phyloP scores from a whole-genome alignment of 2,329 filamentous ascomycete genomes.

The Neofusicoccum kwambonambiense region DNA sequence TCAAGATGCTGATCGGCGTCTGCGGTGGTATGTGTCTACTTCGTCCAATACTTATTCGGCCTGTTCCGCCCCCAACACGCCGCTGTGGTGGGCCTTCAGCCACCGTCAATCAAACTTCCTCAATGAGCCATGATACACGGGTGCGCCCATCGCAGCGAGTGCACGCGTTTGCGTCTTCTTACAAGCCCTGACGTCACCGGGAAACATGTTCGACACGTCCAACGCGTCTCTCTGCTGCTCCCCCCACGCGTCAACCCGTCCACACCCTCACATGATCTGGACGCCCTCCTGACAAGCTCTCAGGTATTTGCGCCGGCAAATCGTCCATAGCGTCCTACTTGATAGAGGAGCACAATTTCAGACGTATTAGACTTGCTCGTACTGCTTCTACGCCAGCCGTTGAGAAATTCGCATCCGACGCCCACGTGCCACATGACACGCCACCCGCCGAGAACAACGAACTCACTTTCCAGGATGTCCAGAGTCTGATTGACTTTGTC shows the following conservation, averaged over 20 bases:
- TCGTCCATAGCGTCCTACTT: constrained; percentile 86
- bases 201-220: not conserved
- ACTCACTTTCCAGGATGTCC: constrained; percentile 50
- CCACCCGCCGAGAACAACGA: constrained; percentile 24
- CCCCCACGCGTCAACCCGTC: not conserved
- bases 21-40: constrained; percentile 60
- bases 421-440: constrained; percentile 30
- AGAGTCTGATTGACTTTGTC: constrained; percentile 76
- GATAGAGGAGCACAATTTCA: constrained; percentile 79
- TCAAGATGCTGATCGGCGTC: constrained; percentile 71
- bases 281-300: not conserved
- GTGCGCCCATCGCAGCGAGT: not conserved
- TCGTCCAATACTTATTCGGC: not conserved
- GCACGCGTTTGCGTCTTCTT: not conserved
- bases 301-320: constrained; percentile 92
- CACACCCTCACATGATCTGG: not conserved
- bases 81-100: not conserved
- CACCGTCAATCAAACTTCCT: not conserved
- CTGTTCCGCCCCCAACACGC: not conserved
- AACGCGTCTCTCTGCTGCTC: constrained; percentile 6
- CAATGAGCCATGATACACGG: not conserved
- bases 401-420: constrained; percentile 43
- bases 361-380: constrained; percentile 61
- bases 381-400: constrained; percentile 38
- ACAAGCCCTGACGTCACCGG: not conserved